Evolutionary conservation across 768 basidiomycete genomes (phyloP).

Genomic region (Trametes punicea): DNA sequence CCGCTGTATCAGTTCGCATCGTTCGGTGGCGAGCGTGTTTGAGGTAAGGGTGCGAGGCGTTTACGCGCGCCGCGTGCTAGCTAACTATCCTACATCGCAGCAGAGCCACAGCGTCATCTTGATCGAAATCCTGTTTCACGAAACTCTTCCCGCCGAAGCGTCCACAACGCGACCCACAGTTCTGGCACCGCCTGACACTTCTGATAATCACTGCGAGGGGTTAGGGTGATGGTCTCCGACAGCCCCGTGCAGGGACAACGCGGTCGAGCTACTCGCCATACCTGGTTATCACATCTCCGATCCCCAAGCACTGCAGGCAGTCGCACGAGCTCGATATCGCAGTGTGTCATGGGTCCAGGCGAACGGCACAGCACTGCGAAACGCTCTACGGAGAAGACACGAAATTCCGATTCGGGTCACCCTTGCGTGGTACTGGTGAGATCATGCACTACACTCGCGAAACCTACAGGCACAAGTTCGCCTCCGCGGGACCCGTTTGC

Average conservation of each 20-base stretch:
- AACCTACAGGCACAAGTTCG: slow-evolving; percentile 14
- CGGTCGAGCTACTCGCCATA: background rate
- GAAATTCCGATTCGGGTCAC: background rate
- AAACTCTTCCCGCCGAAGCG: slow-evolving; percentile 6
- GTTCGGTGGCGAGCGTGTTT: background rate
- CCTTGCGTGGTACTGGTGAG: background rate
- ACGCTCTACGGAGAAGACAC: background rate
- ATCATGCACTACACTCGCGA: slow-evolving; percentile 7
- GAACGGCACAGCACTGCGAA: slow-evolving; percentile 6
- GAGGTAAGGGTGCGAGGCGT: background rate
- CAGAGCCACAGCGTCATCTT: slow-evolving; percentile 13
- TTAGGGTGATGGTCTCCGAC: slow-evolving; percentile 1
- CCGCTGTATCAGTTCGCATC: slow-evolving; percentile 6
- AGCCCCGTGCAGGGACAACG: slow-evolving; percentile 4
- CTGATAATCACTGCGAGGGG: slow-evolving; percentile 5
- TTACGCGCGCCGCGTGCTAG: background rate
- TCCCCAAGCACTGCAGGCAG: background rate
- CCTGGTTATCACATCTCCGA: slow-evolving; percentile 9
- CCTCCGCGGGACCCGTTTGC: slow-evolving; percentile 3
- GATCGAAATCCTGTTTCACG: background rate
- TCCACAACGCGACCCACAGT: slow-evolving; percentile 14
- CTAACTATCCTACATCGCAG: slow-evolving; percentile 1
- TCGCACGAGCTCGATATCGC: slow-evolving; percentile 4
- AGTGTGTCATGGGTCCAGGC: slow-evolving; percentile 4
- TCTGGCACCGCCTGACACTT: slow-evolving; percentile 11